Evolutionary conservation across 2,329 filamentous ascomycete genomes (phyloP).

Genomic region (Botrytis medusae): DNA sequence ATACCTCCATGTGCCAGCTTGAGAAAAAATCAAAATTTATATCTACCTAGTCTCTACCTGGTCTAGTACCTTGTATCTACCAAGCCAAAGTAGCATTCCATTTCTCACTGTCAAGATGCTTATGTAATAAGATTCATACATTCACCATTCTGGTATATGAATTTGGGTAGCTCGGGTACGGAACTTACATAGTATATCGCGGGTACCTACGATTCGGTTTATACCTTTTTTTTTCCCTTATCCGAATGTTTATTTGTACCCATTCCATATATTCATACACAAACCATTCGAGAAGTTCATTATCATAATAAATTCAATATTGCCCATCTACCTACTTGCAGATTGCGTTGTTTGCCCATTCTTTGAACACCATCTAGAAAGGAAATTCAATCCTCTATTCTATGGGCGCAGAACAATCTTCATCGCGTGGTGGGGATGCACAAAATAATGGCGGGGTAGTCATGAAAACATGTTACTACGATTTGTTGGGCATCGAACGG

Average conservation of each 20-base stretch:
- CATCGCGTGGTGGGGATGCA: slow-evolving; percentile 19
- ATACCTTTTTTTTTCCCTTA: background rate
- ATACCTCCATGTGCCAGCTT: background rate
- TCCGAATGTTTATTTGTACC: background rate
- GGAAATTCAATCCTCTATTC: background rate
- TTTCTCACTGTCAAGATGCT: background rate
- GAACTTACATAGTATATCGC: background rate
- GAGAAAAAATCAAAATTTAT: background rate
- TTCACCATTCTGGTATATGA: background rate
- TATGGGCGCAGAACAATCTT: slow-evolving; percentile 36
- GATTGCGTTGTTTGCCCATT: background rate
- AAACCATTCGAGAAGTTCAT: background rate
- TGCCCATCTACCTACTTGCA: background rate
- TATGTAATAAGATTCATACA: background rate
- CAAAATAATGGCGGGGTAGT: slow-evolving; percentile 20
- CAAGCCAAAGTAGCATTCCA: background rate
- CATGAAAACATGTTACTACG: slow-evolving; percentile 77
- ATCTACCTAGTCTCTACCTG: background rate
- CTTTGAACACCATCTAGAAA: background rate
- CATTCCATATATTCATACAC: background rate
- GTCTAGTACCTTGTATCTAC: background rate
- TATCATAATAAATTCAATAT: background rate
- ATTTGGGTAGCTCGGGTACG: background rate
- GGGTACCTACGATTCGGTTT: background rate
- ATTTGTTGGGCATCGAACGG: slow-evolving; percentile 72